Conservation (phyloP, 2,329 filamentous ascomycete species). For the Pseudogymnoascus sp. region DNA sequence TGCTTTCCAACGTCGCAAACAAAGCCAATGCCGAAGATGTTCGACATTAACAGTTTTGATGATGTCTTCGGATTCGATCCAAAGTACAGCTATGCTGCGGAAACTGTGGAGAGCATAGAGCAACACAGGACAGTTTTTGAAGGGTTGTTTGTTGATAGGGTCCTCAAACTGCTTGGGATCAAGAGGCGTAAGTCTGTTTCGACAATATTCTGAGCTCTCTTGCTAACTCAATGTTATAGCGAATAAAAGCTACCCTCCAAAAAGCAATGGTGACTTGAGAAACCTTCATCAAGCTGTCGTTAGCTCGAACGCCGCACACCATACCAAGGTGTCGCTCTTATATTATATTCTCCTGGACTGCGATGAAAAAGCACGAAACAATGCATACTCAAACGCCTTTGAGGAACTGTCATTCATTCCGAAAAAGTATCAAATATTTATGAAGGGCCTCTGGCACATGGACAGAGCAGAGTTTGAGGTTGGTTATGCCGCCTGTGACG, state of each 20-base stretch:
- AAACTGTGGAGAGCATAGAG: slow-evolving; percentile 55
- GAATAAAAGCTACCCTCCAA: slow-evolving; percentile 67
- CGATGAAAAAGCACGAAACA: slow-evolving; percentile 44
- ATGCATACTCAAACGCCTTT: slow-evolving; percentile 48
- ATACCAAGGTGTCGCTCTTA: slow-evolving; percentile 75
- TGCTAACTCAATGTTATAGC: slow-evolving; percentile 27
- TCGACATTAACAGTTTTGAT: slow-evolving; percentile 60
- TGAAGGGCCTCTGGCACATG: slow-evolving; percentile 75
- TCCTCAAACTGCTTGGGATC: slow-evolving; percentile 64
- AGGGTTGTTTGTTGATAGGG: slow-evolving; percentile 73
- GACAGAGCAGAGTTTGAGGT: slow-evolving; percentile 65
- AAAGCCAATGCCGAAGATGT: slow-evolving; percentile 36
- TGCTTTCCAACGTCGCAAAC: not conserved
- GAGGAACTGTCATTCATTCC: slow-evolving; percentile 59
- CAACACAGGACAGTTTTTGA: slow-evolving; percentile 59
- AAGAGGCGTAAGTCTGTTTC: slow-evolving; percentile 49
- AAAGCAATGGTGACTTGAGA: slow-evolving; percentile 58
- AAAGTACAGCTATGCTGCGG: slow-evolving; percentile 55
- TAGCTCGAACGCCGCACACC: slow-evolving; percentile 54
- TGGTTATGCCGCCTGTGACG: slow-evolving; percentile 14
- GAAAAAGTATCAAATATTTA: slow-evolving; percentile 69
- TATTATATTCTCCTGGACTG: slow-evolving; percentile 80
- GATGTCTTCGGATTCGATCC: slow-evolving; percentile 57
- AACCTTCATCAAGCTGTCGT: slow-evolving; percentile 65
- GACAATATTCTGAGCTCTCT: not conserved